phyloP scores from a whole-genome alignment of 2,329 filamentous ascomycete genomes.

The Trichoderma hamatum region DNA sequence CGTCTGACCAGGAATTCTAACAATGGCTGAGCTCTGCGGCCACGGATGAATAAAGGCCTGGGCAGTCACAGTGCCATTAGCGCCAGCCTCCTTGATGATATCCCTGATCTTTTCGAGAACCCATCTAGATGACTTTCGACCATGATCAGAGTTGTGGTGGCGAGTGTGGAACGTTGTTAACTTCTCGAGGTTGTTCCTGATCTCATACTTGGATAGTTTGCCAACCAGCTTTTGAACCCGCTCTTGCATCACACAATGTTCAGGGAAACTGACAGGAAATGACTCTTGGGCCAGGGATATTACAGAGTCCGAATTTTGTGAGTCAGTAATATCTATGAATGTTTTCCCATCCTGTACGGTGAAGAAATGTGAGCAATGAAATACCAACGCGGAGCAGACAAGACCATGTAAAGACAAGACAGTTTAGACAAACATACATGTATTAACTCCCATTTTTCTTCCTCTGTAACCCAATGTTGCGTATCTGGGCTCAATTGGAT shows the following conservation, averaged over 20 bases:
- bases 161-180: slow-evolving; percentile 80
- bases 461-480: slow-evolving; percentile 85
- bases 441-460: slow-evolving; percentile 91
- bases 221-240: slow-evolving; percentile 68
- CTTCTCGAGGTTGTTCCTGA: slow-evolving; percentile 76
- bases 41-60: slow-evolving; percentile 79
- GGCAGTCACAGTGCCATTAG: slow-evolving; percentile 68
- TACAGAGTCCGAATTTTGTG: slow-evolving; percentile 59
- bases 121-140: slow-evolving; percentile 86
- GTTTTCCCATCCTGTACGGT: slow-evolving; percentile 72
- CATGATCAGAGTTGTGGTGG: slow-evolving; percentile 79
- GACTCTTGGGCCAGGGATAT: slow-evolving; percentile 37
- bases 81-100: slow-evolving; percentile 72
- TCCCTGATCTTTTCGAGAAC: slow-evolving; percentile 73
- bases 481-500: slow-evolving; percentile 85
- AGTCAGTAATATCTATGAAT: slow-evolving; percentile 94
- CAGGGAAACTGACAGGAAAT: slow-evolving; percentile 64
- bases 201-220: slow-evolving; percentile 72
- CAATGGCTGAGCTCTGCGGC: slow-evolving; percentile 90
- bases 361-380: background rate
- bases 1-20: slow-evolving; percentile 82
- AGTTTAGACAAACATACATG: slow-evolving; percentile 58
- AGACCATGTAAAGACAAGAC: background rate
- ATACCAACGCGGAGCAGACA: no score
- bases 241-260: slow-evolving; percentile 64